Base-by-base conservation (phyloP, 2,329 filamentous ascomycete species). In the Chrysoporthe deuterocubensis region DNA sequence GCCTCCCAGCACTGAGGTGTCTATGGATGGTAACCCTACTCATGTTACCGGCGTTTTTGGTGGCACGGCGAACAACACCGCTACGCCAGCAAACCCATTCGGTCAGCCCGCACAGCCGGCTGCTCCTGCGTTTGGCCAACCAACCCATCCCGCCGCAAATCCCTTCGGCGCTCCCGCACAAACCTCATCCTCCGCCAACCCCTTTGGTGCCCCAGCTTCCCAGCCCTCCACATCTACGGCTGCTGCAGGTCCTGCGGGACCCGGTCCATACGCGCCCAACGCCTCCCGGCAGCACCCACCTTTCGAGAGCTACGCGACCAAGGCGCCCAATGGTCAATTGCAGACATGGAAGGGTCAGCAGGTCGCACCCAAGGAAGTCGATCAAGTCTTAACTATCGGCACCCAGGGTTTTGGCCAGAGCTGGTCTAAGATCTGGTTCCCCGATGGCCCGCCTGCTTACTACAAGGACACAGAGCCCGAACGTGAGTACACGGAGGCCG, bases 371-470 rank as follows among this genome's bases (percentile, higher is more conserved):
- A 75, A 81, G 34, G 81, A 80, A 3, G 74, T 74, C 32, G 77
- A 74, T 42, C 75, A 77, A 63, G 80, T 72, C 71, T 77, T 73
- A 70, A 79, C 72, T 70, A 76, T 70, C 66, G 87, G 81, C 64
- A 81, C 82, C 71, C 83, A 71, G 70, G 85, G 78, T 32, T 78
- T 80, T 48, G 85, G 37, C 37, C 89, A 72, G 85, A 87, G 16
- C 40, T 60, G 57, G 59, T 82, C 85, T 62, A 88, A 86, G 71
- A 89, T 95, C 61, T 92, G 90, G 85, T 94, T 92, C 75, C 90
- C 91, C 0, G 81, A 89, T 58, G 93, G 92, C 0, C 84, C 90
- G 32, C 92, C 90, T 1, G 77, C 78, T 7, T 89, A 88, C 70
- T 87, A 86, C 63, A 84, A 84, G 70, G 86, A 90, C 70, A 90